Conservation (phyloP, 2,329 filamentous ascomycete species). For the Pseudocercospora crystallina region DNA sequence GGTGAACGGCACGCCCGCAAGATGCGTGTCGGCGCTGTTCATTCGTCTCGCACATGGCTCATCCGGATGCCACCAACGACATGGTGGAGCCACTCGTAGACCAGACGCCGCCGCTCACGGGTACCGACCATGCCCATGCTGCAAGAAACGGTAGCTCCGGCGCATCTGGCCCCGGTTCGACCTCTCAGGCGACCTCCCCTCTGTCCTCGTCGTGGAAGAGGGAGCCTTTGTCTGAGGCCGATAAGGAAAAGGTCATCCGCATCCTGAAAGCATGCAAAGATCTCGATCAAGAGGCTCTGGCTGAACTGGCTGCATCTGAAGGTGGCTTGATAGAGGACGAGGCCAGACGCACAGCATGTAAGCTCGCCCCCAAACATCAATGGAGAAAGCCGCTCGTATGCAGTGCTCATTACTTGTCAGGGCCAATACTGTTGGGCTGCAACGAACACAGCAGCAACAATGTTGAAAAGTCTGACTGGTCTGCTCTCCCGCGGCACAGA, state of each 20-base stretch:
- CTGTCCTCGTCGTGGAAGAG: not conserved
- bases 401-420: slow-evolving; percentile 40
- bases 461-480: slow-evolving; percentile 49
- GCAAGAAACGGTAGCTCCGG: not conserved
- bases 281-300: slow-evolving; percentile 41
- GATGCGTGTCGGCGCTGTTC: slow-evolving; percentile 6
- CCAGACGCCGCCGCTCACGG: slow-evolving; percentile 1
- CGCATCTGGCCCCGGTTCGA: not conserved
- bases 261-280: slow-evolving; percentile 45
- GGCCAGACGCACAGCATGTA: slow-evolving; percentile 75
- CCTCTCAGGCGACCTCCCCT: not conserved
- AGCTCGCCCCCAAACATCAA: not conserved
- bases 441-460: slow-evolving; percentile 21
- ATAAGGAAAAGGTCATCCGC: slow-evolving; percentile 14
- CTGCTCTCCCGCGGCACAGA: slow-evolving; percentile 67
- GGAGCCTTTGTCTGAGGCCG: slow-evolving; percentile 8
- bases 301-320: slow-evolving; percentile 43
- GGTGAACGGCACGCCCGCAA: not conserved
- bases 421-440: slow-evolving; percentile 59
- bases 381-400: not conserved
- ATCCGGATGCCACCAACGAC: slow-evolving; percentile 1
- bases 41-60: slow-evolving; percentile 6
- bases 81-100: slow-evolving; percentile 2
- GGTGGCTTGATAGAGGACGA: slow-evolving; percentile 50
- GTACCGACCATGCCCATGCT: not conserved